Evolutionary conservation across 768 basidiomycete genomes (phyloP).

Genomic region (Exidia glandulosa): DNA sequence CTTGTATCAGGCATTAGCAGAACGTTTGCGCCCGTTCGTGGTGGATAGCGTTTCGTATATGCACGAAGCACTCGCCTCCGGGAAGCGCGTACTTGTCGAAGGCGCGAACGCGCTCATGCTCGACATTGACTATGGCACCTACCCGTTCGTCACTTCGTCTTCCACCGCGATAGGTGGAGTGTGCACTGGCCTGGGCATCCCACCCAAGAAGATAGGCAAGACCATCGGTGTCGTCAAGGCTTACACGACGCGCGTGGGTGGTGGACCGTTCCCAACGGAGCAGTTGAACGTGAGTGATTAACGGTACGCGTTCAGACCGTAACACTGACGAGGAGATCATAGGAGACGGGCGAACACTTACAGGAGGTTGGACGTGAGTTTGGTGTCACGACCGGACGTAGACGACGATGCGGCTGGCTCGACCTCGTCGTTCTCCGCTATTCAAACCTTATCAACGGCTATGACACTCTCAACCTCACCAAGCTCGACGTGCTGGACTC

Average conservation of each 20-base stretch:
- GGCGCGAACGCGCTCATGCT: slow-evolving; percentile 99
- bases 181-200: slow-evolving; percentile 94
- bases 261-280: slow-evolving; percentile 96
- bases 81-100: slow-evolving; percentile 83
- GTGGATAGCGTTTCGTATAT: slow-evolving; percentile 80
- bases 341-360: slow-evolving; percentile 76
- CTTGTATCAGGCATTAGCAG: slow-evolving; percentile 56
- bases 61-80: slow-evolving; percentile 61
- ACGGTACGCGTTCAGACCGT: slow-evolving; percentile 1
- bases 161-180: slow-evolving; percentile 91
- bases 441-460: slow-evolving; percentile 91
- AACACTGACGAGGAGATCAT: slow-evolving; percentile 1
- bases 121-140: slow-evolving; percentile 95
- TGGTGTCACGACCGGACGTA: slow-evolving; percentile 86
- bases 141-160: slow-evolving; percentile 94
- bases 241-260: slow-evolving; percentile 97
- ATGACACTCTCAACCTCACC: slow-evolving; percentile 86
- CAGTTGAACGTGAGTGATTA: slow-evolving; percentile 62
- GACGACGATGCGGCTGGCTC: slow-evolving; percentile 93
- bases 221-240: slow-evolving; percentile 93
- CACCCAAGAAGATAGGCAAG: slow-evolving; percentile 77
- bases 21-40: slow-evolving; percentile 77
- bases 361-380: slow-evolving; percentile 92
- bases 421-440: slow-evolving; percentile 92
- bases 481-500: slow-evolving; percentile 90